phyloP scores from a whole-genome alignment of 2,329 filamentous ascomycete species.

The Allantophomopsis cytisporea region DNA sequence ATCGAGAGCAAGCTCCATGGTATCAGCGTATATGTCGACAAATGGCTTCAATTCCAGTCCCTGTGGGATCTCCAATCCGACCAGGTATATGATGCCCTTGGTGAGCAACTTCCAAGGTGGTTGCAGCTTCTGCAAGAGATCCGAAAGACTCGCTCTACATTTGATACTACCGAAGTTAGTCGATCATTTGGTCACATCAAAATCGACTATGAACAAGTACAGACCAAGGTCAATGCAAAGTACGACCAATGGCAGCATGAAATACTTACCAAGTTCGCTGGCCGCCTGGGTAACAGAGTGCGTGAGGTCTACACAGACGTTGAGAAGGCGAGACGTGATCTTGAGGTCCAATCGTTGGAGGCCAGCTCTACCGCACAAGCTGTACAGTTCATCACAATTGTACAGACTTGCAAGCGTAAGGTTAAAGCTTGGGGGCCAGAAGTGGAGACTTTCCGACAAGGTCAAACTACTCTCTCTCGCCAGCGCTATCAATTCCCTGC shows the following conservation, averaged over 20 bases:
- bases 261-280: slow-evolving; percentile 85
- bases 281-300: slow-evolving; percentile 79
- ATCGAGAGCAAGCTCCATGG: slow-evolving; percentile 73
- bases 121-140: slow-evolving; percentile 94
- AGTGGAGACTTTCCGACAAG: slow-evolving; percentile 90
- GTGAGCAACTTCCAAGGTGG: slow-evolving; percentile 86
- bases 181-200: slow-evolving; percentile 87
- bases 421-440: slow-evolving; percentile 91
- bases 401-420: slow-evolving; percentile 90
- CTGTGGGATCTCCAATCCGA: slow-evolving; percentile 96
- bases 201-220: slow-evolving; percentile 96
- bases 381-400: slow-evolving; percentile 95
- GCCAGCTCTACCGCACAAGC: slow-evolving; percentile 93
- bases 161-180: slow-evolving; percentile 92
- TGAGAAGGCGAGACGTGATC: slow-evolving; percentile 75
- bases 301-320: slow-evolving; percentile 86
- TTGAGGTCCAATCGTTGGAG: slow-evolving; percentile 86
- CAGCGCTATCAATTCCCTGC: slow-evolving; percentile 88
- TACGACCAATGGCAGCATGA: slow-evolving; percentile 99
- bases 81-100: slow-evolving; percentile 83
- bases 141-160: slow-evolving; percentile 85
- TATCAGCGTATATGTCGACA: slow-evolving; percentile 80
- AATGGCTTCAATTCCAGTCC: slow-evolving; percentile 98
- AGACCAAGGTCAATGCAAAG: slow-evolving; percentile 96
- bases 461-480: slow-evolving; percentile 79